Evolutionary conservation across 768 basidiomycete species (phyloP), one percentile per base, ranked within the genome.

Genomic region (Tricholoma sp.): DNA sequence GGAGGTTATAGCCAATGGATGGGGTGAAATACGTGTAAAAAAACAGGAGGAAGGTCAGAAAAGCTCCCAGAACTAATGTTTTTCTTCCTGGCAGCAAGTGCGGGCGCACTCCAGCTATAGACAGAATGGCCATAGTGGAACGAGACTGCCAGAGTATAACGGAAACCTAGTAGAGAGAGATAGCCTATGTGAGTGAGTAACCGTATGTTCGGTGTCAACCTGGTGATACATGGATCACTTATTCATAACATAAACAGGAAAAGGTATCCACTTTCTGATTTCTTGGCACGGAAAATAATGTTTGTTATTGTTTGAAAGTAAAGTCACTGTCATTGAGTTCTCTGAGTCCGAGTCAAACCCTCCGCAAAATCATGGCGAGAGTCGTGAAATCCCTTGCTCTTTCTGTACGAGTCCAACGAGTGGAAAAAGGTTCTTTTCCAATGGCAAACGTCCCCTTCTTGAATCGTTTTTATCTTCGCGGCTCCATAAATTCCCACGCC

Each of bases 11-110:
- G 50, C 56, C 41, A 7, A 44, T 44, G 17, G 58, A 57, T 20
- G 53, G 48, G 20, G 58, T 47, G 37, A 58, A 42, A 57, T 65
- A 70, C n/a, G 62, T 58, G 58, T 65, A 69, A 28, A 67, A 15
- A 51, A 70, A 57, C 36, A 68, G 57, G 24, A 66, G 28, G 10
- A 66, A 59, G 11, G 65, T 63, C 51, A 66, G 59, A 6, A 52
- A 41, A 29, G 52, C 53, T 6, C 61, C 67, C 28, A 66, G 48
- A 20, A 61, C 45, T 31, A 70, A 37, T 12, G 67, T 31, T 57
- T 61, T 31, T 31, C 24, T 67, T 17, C 55, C 49, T 1, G 60
- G 54, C 53, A 61, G 57, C 24, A 61, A 61, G 52, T 66, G 66
- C 12, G 64, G 57, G 55, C 59, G 52, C n/a, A 65, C 57, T 51